These are phyloP conservation scores for Candida ulmi DNA, from an alignment of 805 yeast genomes.

Conservation along the genomic window DNA sequence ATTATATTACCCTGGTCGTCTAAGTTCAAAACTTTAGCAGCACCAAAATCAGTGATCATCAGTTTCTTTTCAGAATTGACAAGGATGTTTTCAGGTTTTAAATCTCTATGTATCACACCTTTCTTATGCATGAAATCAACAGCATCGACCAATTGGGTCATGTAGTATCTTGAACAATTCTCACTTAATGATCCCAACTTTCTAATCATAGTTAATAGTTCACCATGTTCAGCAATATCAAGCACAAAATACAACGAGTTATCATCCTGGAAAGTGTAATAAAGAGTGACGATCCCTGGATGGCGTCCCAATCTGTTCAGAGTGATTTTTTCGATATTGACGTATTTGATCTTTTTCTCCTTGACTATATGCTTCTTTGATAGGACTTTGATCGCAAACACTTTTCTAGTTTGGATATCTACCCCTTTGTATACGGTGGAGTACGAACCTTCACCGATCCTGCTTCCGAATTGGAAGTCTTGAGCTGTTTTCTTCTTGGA, in stretches of 20 bases:
- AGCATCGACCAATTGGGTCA: constrained; percentile 85
- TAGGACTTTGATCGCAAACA: constrained; percentile 87
- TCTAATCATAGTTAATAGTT: constrained; percentile 72
- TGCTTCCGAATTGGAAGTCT: constrained; percentile 76
- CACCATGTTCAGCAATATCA: constrained; percentile 96
- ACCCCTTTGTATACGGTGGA: constrained; percentile 88
- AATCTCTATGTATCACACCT: constrained; percentile 89
- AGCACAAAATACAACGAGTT: constrained; percentile 83
- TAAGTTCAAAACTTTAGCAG: constrained; percentile 71
- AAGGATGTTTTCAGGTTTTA: constrained; percentile 90
- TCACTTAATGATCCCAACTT: constrained; percentile 76
- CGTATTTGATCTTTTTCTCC: constrained; percentile 93
- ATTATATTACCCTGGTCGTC: constrained; percentile 21
- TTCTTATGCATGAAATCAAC: constrained; percentile 81
- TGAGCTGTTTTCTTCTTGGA: constrained; percentile 49
- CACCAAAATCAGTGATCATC: constrained; percentile 95
- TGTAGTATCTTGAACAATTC: constrained; percentile 69
- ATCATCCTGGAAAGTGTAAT: constrained; percentile 93
- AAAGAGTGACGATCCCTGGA: constrained; percentile 89
- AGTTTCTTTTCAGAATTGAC: constrained; percentile 80
- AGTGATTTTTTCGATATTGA: constrained; percentile 89
- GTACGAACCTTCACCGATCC: constrained; percentile 94
- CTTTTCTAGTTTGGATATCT: constrained; percentile 62
- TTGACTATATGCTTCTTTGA: constrained; percentile 90
- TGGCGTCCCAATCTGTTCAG: constrained; percentile 84